These are phyloP conservation scores for Beauveria pseudobassiana DNA, from an alignment of 2,329 filamentous ascomycete genomes.

Conservation along the genomic window DNA sequence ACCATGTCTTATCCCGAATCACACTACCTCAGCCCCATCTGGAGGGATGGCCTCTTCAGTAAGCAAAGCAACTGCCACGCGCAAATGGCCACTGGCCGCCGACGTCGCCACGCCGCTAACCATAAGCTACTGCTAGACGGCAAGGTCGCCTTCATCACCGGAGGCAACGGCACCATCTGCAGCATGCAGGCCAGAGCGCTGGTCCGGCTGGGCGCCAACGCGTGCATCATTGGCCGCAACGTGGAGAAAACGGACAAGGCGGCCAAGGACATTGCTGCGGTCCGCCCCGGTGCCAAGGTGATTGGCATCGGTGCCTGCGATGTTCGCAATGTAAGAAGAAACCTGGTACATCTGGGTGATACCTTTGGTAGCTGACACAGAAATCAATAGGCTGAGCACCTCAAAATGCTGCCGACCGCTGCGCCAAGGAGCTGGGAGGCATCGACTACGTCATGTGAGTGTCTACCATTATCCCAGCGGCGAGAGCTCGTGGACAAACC, in stretches of 20 bases:
- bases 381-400: slow-evolving; percentile 43
- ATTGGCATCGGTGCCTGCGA: slow-evolving; percentile 76
- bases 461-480: too few relatives aligned
- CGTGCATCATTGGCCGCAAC: slow-evolving; percentile 88
- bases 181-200: slow-evolving; percentile 88
- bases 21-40: slow-evolving; percentile 73
- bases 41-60: slow-evolving; percentile 86
- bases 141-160: slow-evolving; percentile 91
- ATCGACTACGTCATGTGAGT: slow-evolving; percentile 89
- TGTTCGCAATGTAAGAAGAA: slow-evolving; percentile 57
- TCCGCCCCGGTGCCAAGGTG: slow-evolving; percentile 71
- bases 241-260: slow-evolving; percentile 76
- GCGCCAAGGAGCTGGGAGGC: slow-evolving; percentile 71
- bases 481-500: too few relatives aligned
- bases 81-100: background rate
- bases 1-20: slow-evolving; percentile 62
- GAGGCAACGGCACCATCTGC: slow-evolving; percentile 89
- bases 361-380: background rate
- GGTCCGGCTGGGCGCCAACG: slow-evolving; percentile 84
- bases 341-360: too few relatives aligned
- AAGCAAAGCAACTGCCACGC: slow-evolving; percentile 19
- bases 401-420: slow-evolving; percentile 72
- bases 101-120: background rate
- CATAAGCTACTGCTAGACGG: slow-evolving; percentile 45
- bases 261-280: slow-evolving; percentile 75